These are phyloP conservation scores for Pholiota adiposa DNA, from an alignment of 1,284 basidiomycete species.

Conservation along the genomic window DNA sequence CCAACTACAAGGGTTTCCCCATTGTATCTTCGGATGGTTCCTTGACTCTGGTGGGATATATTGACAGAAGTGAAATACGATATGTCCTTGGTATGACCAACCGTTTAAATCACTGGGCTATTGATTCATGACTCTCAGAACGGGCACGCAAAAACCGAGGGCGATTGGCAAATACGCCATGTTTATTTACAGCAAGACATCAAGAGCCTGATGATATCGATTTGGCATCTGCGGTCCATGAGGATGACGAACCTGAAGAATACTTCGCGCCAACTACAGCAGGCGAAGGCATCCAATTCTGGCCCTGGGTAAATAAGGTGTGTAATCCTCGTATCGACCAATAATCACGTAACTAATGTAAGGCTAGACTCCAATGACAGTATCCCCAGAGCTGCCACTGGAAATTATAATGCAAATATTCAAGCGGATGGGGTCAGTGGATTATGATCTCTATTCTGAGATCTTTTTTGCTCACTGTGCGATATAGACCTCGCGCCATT, in stretches of 20 bases:
- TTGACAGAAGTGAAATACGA: constrained; percentile 84
- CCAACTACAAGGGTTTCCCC: constrained; percentile 90
- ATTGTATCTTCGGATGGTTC: constrained; percentile 69
- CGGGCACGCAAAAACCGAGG: constrained; percentile 69
- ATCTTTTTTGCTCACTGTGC: constrained; percentile 7
- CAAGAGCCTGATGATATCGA: constrained; percentile 53
- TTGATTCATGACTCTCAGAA: constrained; percentile 48
- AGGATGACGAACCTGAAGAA: constrained; percentile 68
- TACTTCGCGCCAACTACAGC: constrained; percentile 62
- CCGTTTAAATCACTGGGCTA: constrained; percentile 9
- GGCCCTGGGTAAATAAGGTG: constrained; percentile 93
- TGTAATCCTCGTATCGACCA: constrained; percentile 22
- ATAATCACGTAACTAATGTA: not conserved
- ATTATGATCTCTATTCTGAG: constrained; percentile 12
- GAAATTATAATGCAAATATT: constrained; percentile 98
- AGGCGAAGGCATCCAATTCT: constrained; percentile 72
- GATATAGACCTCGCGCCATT: constrained; percentile 85
- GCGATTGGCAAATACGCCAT: constrained; percentile 67
- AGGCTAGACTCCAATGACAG: constrained; percentile 85
- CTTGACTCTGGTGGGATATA: constrained; percentile 82
- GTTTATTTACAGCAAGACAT: constrained; percentile 66
- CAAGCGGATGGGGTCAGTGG: constrained; percentile 89
- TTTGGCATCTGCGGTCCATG: constrained; percentile 53
- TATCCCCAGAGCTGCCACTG: constrained; percentile 90
- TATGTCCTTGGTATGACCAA: constrained; percentile 77